A percentile compares a stretch with the other conserved stretches of the same genome.
These are phyloP conservation scores for Leishmania guyanensis DNA, from an alignment of 208 protist genomes.

Conservation along the genomic window DNA sequence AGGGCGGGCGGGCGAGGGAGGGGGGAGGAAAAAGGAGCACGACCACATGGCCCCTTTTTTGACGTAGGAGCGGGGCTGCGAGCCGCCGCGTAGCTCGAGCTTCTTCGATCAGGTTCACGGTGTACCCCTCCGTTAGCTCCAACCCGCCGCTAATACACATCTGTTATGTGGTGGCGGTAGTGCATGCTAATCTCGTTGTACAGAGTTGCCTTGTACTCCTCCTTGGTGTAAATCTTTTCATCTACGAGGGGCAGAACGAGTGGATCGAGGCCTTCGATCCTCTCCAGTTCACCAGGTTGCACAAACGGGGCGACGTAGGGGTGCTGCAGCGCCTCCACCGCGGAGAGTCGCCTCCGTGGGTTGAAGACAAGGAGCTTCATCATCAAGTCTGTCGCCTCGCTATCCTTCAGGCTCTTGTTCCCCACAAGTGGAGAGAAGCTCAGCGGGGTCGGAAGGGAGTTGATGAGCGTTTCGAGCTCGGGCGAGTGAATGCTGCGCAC, in stretches of 20 bases:
- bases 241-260: slow-evolving; percentile 71
- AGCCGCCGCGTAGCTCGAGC: background rate
- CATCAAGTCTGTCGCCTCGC: slow-evolving; percentile 87
- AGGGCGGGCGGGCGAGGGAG: background rate
- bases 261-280: slow-evolving; percentile 37
- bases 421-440: slow-evolving; percentile 18
- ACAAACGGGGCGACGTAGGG: slow-evolving; percentile 85
- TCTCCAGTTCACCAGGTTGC: slow-evolving; percentile 47
- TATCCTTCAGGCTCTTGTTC: slow-evolving; percentile 70
- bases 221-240: slow-evolving; percentile 55
- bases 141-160: slow-evolving; percentile 14
- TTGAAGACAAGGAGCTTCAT: slow-evolving; percentile 89
- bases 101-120: background rate
- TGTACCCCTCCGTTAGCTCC: background rate
- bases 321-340: slow-evolving; percentile 85
- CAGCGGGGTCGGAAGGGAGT: slow-evolving; percentile 70
- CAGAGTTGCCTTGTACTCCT: slow-evolving; percentile 74
- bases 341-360: slow-evolving; percentile 81
- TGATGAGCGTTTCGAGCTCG: slow-evolving; percentile 90
- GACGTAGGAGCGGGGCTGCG: background rate
- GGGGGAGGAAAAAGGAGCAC: background rate
- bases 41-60: background rate
- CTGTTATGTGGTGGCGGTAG: slow-evolving; percentile 36
- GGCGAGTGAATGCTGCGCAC: slow-evolving; percentile 88
- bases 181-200: slow-evolving; percentile 59